These are phyloP conservation scores for Massariosphaeria phaeospora DNA, from an alignment of 495 filamentous ascomycete genomes.

Conservation along the genomic window DNA sequence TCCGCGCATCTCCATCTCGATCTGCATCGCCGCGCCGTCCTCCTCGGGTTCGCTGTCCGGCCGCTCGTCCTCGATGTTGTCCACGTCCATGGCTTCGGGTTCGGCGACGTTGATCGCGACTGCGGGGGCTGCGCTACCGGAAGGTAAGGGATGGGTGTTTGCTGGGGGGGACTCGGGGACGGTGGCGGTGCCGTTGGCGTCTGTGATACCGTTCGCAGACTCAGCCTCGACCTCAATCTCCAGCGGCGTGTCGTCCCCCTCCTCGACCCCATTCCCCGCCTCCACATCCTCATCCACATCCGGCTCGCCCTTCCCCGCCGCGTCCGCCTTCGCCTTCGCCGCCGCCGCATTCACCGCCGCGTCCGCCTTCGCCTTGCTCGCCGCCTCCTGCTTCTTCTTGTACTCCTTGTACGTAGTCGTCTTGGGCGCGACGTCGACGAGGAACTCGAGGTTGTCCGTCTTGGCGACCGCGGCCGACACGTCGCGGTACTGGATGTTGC, in stretches of 20 bases:
- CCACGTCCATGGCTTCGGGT: conserved; percentile 25
- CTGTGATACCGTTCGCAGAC: background rate
- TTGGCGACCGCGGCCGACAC: conserved; percentile 86
- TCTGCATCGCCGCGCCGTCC: conserved; percentile 28
- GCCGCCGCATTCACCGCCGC: conserved; percentile 4
- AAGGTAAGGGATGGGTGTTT: too few relatives aligned
- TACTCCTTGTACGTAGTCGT: conserved; percentile 74
- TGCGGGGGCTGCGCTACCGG: background rate
- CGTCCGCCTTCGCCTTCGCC: background rate
- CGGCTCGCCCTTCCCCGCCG: background rate
- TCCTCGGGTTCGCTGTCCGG: conserved; percentile 8
- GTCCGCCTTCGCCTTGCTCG: conserved; percentile 8
- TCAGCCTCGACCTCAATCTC: background rate
- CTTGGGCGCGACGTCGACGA: conserved; percentile 82
- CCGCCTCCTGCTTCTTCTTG: conserved; percentile 48
- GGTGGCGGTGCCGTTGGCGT: background rate
- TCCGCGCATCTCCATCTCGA: conserved; percentile 35
- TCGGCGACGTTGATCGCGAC: background rate
- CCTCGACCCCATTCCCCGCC: background rate
- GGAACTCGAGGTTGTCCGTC: conserved; percentile 92
- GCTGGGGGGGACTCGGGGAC: background rate
- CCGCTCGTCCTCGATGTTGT: background rate
- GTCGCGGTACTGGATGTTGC: conserved; percentile 95
- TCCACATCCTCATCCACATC: conserved; percentile 4
- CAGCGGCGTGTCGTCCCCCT: too few relatives aligned